Percentiles rank a stretch among this genome's conserved stretches.
These are phyloP conservation scores for Botrytis sinoallii DNA, from an alignment of 2,329 filamentous ascomycete species.

Conservation along the genomic window DNA sequence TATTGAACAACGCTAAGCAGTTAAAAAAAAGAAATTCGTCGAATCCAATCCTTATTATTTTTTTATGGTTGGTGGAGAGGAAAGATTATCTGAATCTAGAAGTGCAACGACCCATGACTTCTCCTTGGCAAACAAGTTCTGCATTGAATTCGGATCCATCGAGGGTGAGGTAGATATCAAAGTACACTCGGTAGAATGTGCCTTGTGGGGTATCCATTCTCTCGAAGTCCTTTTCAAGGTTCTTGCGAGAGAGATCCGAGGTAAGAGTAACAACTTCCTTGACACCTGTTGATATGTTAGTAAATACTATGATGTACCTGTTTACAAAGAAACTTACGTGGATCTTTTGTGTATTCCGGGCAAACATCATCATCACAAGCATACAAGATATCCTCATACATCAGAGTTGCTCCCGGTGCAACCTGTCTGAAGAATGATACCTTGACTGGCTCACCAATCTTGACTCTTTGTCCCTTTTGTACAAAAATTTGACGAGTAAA, in stretches of 20 bases:
- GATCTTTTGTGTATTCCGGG: conserved; percentile 98
- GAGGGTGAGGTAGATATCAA: conserved; percentile 83
- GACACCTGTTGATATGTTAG: conserved; percentile 64
- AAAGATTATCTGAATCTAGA: conserved; percentile 70
- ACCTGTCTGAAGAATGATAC: conserved; percentile 98
- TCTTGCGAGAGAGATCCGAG: conserved; percentile 94
- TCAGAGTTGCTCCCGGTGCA: conserved; percentile 91
- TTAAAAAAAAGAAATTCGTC: conserved; percentile 30
- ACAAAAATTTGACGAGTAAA: conserved; percentile 98
- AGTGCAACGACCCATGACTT: conserved; percentile 96
- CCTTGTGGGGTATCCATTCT: conserved; percentile 98
- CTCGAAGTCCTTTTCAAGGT: conserved; percentile 98
- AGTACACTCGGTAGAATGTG: conserved; percentile 84
- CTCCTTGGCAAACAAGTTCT: conserved; percentile 97
- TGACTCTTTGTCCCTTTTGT: conserved; percentile 96
- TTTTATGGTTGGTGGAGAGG: conserved; percentile 14
- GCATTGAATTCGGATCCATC: conserved; percentile 98
- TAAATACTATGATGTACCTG: neutral
- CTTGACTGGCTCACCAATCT: conserved; percentile 98
- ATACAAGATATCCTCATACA: conserved; percentile 99
- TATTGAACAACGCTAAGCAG: conserved; percentile 16
- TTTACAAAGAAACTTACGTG: conserved; percentile 65
- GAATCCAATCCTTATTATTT: conserved; percentile 20
- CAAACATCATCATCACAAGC: conserved; percentile 98
- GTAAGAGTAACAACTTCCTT: conserved; percentile 98